Conservation (phyloP, 1,284 basidiomycete species). For the Trichosporon sp. region DNA sequence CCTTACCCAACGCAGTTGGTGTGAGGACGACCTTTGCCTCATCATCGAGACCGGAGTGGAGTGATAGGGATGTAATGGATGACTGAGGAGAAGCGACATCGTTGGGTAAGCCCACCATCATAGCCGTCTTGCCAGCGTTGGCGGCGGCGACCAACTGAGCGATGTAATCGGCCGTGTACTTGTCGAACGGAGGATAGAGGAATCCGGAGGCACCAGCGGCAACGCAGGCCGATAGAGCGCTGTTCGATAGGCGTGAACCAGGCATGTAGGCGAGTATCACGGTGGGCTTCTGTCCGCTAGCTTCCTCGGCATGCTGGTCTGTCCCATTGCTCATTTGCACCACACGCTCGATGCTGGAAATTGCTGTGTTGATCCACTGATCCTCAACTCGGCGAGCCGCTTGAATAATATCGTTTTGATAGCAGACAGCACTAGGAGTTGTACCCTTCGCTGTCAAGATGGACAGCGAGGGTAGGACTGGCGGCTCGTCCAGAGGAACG, state of each 20-base stretch:
- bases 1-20: conserved; percentile 36
- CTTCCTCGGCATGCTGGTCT: conserved; percentile 40
- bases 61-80: conserved; percentile 2
- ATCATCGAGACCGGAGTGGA: conserved; percentile 13
- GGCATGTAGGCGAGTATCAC: conserved; percentile 45
- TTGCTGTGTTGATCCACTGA: conserved; percentile 40
- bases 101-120: neutral
- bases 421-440: conserved; percentile 46
- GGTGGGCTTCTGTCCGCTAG: conserved; percentile 34
- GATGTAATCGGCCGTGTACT: conserved; percentile 25
- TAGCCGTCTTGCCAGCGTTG: conserved; percentile 16
- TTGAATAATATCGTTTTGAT: conserved; percentile 46
- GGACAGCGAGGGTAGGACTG: conserved; percentile 42
- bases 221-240: conserved; percentile 35
- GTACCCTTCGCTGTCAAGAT: conserved; percentile 41
- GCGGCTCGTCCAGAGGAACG: conserved; percentile 43
- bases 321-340: conserved; percentile 37
- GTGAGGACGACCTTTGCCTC: conserved; percentile 33
- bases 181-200: conserved; percentile 42
- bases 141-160: conserved; percentile 30
- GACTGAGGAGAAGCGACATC: neutral
- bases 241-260: conserved; percentile 32
- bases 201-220: conserved; percentile 42
- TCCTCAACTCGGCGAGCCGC: conserved; percentile 40
- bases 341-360: conserved; percentile 31